Conservation (phyloP, 2,329 filamentous ascomycete genomes). For the Furcasterigmium furcatum region DNA sequence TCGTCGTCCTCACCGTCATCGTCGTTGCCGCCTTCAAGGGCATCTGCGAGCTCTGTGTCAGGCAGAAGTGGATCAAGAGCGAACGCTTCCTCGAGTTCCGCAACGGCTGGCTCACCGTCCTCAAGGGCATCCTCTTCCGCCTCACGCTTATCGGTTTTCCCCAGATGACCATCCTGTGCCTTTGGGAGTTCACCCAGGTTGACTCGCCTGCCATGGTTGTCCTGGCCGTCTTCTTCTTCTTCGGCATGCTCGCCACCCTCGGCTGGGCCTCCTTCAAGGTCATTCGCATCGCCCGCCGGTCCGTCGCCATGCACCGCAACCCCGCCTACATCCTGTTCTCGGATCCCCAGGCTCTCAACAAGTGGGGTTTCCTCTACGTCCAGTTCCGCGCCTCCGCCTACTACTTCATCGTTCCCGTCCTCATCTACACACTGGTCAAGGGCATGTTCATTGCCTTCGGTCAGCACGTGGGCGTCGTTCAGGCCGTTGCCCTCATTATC, state of each 20-base stretch:
- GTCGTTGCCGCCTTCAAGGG: slow-evolving; percentile 78
- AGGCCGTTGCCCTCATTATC: slow-evolving; percentile 81
- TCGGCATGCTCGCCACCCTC: slow-evolving; percentile 75
- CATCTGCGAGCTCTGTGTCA: slow-evolving; percentile 72
- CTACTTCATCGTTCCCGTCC: slow-evolving; percentile 83
- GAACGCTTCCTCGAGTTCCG: slow-evolving; percentile 93
- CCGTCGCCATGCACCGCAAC: slow-evolving; percentile 89
- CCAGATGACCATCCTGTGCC: slow-evolving; percentile 82
- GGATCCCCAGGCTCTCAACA: slow-evolving; percentile 87
- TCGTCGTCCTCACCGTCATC: slow-evolving; percentile 72
- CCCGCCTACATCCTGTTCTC: slow-evolving; percentile 97
- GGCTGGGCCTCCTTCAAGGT: slow-evolving; percentile 89
- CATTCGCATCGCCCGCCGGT: slow-evolving; percentile 82
- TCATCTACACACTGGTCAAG: slow-evolving; percentile 80
- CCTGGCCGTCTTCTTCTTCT: slow-evolving; percentile 83
- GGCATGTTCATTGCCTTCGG: slow-evolving; percentile 82
- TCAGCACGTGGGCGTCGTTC: slow-evolving; percentile 66
- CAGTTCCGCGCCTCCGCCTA: slow-evolving; percentile 95
- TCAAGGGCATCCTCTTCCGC: slow-evolving; percentile 92
- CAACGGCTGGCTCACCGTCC: slow-evolving; percentile 86
- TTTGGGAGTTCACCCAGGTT: slow-evolving; percentile 87
- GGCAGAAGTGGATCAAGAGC: slow-evolving; percentile 71
- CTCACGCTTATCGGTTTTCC: slow-evolving; percentile 88
- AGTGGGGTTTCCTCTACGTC: slow-evolving; percentile 97
- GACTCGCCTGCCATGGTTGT: slow-evolving; percentile 86